Evolutionary conservation across 495 filamentous ascomycete species (phyloP).

Genomic region (Cladorrhinum samala): DNA sequence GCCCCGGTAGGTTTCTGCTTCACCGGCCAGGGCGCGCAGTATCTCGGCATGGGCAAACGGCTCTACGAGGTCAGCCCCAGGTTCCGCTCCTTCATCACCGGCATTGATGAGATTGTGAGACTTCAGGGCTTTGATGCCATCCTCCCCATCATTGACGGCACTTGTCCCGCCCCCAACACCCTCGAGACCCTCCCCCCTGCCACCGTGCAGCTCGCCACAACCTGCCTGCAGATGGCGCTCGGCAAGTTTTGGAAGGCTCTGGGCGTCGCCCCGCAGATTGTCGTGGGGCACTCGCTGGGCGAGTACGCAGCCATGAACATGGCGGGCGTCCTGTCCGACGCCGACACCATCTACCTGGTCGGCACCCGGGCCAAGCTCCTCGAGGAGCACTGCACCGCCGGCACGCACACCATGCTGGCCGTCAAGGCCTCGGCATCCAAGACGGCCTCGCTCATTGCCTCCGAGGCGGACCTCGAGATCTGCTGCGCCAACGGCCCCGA

Average conservation of each 20-base stretch:
- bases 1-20: conserved; percentile 60
- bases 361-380: conserved; percentile 69
- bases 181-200: conserved; percentile 67
- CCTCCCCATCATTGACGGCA: conserved; percentile 53
- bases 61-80: conserved; percentile 58
- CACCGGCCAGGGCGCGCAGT: conserved; percentile 63
- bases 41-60: conserved; percentile 57
- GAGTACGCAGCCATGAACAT: conserved; percentile 80
- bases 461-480: conserved; percentile 27
- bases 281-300: conserved; percentile 76
- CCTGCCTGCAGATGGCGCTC: conserved; percentile 74
- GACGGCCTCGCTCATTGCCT: conserved; percentile 22
- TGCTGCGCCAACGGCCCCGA: conserved; percentile 54
- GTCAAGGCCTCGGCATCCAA: conserved; percentile 37
- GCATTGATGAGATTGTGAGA: conserved; percentile 58
- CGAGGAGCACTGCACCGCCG: conserved; percentile 55
- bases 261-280: conserved; percentile 65
- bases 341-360: conserved; percentile 71
- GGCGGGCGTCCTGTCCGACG: conserved; percentile 70
- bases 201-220: conserved; percentile 67
- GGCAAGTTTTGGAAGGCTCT: conserved; percentile 72
- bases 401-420: conserved; percentile 65
- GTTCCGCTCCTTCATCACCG: conserved; percentile 54
- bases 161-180: conserved; percentile 46
- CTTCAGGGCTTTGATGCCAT: conserved; percentile 62